These are phyloP conservation scores for Fagus sylvatica DNA, from an alignment of 306 rosid genomes.

Conservation along the genomic window DNA sequence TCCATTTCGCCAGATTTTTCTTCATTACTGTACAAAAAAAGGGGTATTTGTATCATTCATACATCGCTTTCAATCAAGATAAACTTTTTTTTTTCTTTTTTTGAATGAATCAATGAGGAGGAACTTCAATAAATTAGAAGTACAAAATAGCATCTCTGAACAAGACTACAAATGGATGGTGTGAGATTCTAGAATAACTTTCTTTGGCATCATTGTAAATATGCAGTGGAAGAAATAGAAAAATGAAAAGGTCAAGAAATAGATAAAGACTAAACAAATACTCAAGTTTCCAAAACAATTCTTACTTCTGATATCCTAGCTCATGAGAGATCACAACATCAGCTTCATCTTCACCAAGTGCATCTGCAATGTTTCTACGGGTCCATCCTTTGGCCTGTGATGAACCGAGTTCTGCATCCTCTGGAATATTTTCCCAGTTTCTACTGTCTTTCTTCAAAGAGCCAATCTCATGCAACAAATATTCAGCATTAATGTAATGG, in stretches of 20 bases:
- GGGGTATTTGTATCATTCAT: background rate
- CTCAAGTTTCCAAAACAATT: slow-evolving; percentile 27
- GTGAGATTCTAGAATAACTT: slow-evolving; percentile 18
- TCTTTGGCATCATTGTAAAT: background rate
- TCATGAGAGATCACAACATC: slow-evolving; percentile 74
- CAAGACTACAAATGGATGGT: background rate
- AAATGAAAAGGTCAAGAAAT: slow-evolving; percentile 13
- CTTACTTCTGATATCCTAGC: slow-evolving; percentile 55
- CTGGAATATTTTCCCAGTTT: slow-evolving; percentile 46
- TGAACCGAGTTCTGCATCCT: slow-evolving; percentile 48
- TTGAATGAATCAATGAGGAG: slow-evolving; percentile 6
- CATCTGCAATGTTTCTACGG: slow-evolving; percentile 76
- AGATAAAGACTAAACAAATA: background rate
- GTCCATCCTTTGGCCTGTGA: slow-evolving; percentile 53
- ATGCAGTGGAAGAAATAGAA: background rate
- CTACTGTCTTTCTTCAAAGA: slow-evolving; percentile 56
- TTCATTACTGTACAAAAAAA: slow-evolving; percentile 31
- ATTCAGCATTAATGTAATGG: slow-evolving; percentile 83
- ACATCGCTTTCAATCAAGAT: background rate
- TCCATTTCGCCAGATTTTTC: slow-evolving; percentile 34
- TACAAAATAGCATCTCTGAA: background rate
- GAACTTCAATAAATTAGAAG: slow-evolving; percentile 10
- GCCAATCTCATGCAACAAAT: slow-evolving; percentile 77
- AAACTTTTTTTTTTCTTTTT: background rate
- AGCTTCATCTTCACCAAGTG: slow-evolving; percentile 99